Base-by-base conservation (phyloP, 2,329 filamentous ascomycete species). In the Alternaria tenuissima region DNA sequence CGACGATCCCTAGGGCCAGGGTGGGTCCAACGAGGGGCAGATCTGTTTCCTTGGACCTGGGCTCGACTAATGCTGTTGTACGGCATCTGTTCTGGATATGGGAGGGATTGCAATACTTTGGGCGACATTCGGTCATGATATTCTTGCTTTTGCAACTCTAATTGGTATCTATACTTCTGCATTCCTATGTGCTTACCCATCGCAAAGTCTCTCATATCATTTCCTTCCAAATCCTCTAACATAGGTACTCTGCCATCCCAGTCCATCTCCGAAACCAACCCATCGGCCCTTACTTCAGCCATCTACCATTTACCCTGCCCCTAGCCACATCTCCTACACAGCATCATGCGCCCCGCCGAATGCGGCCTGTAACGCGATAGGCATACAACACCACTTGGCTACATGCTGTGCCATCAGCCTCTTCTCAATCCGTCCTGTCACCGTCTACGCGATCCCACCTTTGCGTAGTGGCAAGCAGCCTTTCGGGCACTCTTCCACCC, bases 1-100 rank as follows among this genome's bases (percentile, higher is more conserved):
- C 62, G 61, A 64, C 47, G 30, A 41, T 49, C 52, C 34, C 52
- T 18, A 48, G 30, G 34, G 39, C 52, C 42, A 18, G 52, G 43
- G 43, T 48, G 52, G 52, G 43, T 48, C 32, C 12, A 48, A 30
- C 43, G n/a, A 49, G 46, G 46, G 24, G 46, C 46, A 49, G 46
- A 38, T 49, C 46, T 49, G 46, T 49, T 49, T 52, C 49, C 34
- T 41, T 12, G 24, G 36, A 52, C 12, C 49, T 52, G 49, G 49
- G 16, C 36, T 38, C 20, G 14, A 20, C 46, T 48, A 48, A 34
- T 30, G 30, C 32, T 49, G 20, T 36, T 49, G 20, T 26, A 38
- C 32, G 22, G 8, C 46, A 24, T 8, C 14, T 36, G 28, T 26
- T 53, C 34, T 53, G 14, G 26, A 36, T 8, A 49, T 11, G 30